These are phyloP conservation scores for Phytophthora melonis DNA, from an alignment of 352 stramenopile genomes.

Conservation along the genomic window DNA sequence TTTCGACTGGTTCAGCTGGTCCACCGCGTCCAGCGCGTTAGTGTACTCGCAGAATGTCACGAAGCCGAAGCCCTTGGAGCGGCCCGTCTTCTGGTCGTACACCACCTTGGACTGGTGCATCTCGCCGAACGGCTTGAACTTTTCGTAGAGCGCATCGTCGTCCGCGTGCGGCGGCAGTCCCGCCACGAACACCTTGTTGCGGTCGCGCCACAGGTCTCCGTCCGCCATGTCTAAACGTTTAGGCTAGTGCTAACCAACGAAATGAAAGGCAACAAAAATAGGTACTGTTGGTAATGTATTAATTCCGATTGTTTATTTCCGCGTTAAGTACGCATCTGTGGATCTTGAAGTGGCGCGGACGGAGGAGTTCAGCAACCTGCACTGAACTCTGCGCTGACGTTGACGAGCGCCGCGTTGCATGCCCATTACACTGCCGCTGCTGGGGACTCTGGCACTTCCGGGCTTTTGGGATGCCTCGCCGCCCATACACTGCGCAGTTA, in stretches of 20 bases:
- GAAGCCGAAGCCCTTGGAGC: slow-evolving; percentile 84
- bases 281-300: neutral
- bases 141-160: slow-evolving; percentile 73
- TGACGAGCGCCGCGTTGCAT: neutral
- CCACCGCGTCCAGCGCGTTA: slow-evolving; percentile 80
- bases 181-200: slow-evolving; percentile 90
- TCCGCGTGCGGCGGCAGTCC: slow-evolving; percentile 70
- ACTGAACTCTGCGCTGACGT: slow-evolving; percentile 16
- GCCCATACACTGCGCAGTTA: slow-evolving; percentile 13
- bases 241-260: neutral
- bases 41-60: slow-evolving; percentile 87
- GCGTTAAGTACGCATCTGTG: slow-evolving; percentile 9
- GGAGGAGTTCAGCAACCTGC: slow-evolving; percentile 24
- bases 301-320: neutral
- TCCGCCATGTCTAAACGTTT: slow-evolving; percentile 49
- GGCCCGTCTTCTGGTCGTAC: slow-evolving; percentile 70
- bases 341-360: slow-evolving; percentile 36
- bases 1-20: slow-evolving; percentile 81
- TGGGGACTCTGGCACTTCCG: neutral
- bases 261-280: slow-evolving; percentile 24
- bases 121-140: slow-evolving; percentile 80
- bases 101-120: slow-evolving; percentile 92
- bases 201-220: slow-evolving; percentile 83
- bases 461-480: slow-evolving; percentile 23
- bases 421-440: neutral